Conservation (phyloP, 257 asterid genomes). For the Linderniella brevidens region DNA sequence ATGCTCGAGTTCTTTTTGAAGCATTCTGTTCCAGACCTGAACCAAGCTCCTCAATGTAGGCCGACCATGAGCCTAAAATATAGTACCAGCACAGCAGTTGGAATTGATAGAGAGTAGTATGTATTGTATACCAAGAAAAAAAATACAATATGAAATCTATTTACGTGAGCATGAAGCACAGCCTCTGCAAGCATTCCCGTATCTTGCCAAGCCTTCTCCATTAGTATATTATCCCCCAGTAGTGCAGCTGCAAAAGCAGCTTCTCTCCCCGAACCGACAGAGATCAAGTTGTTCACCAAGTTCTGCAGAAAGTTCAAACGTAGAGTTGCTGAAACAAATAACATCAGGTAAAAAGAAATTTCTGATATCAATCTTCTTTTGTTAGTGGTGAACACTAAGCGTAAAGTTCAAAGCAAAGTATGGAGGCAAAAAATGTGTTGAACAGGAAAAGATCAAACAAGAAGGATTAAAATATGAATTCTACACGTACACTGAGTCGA, state of each 20-base stretch:
- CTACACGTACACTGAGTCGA: conserved; percentile 63
- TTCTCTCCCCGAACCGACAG: conserved; percentile 90
- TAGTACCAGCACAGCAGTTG: conserved; percentile 5
- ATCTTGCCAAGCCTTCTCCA: conserved; percentile 97
- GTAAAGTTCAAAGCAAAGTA: not conserved
- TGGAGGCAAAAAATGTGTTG: not conserved
- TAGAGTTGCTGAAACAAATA: conserved; percentile 1
- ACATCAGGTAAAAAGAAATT: not conserved
- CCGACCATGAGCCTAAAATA: conserved; percentile 83
- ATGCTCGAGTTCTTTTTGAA: conserved; percentile 83
- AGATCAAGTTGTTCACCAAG: conserved; percentile 66
- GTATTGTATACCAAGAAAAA: not conserved
- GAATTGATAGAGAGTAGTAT: not conserved
- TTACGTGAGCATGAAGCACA: conserved; percentile 88
- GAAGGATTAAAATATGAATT: conserved; percentile 4
- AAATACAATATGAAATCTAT: not conserved
- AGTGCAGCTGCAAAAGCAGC: conserved; percentile 97
- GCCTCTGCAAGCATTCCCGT: conserved; percentile 99
- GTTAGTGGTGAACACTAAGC: not conserved
- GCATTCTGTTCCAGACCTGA: conserved; percentile 79
- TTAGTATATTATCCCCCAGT: conserved; percentile 84
- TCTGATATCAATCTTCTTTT: not conserved
- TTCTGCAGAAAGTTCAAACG: conserved; percentile 37
- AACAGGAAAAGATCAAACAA: not conserved
- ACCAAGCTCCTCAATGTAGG: conserved; percentile 75